Evolutionary conservation across 768 basidiomycete genomes (phyloP).

Genomic region (Cyclocybe aegerita): DNA sequence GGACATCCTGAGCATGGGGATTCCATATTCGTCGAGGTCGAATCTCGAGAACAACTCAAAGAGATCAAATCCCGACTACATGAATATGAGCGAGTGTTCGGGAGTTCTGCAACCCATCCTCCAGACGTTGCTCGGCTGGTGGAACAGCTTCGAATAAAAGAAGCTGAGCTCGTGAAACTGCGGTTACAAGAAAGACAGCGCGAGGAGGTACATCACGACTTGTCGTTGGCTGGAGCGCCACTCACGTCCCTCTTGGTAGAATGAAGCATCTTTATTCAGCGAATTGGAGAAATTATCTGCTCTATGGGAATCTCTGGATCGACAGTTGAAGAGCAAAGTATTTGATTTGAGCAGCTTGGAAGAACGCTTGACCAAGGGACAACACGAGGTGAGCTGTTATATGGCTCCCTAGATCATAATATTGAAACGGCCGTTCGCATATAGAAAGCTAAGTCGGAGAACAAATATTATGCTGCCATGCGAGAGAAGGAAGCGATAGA

Average conservation of each 20-base stretch:
- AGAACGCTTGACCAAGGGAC: conserved; percentile 62
- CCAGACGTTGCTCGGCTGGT: conserved; percentile 53
- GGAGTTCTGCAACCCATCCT: conserved; percentile 46
- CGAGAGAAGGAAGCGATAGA: conserved; percentile 85
- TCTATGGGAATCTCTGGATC: conserved; percentile 84
- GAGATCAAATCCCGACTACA: conserved; percentile 48
- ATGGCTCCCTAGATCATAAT: neutral
- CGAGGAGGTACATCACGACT: conserved; percentile 47
- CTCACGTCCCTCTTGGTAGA: conserved; percentile 36
- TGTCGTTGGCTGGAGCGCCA: neutral
- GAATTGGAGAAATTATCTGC: conserved; percentile 86
- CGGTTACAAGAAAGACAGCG: conserved; percentile 65
- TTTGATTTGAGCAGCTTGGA: conserved; percentile 78
- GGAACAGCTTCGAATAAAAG: conserved; percentile 60
- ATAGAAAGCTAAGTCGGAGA: conserved; percentile 94
- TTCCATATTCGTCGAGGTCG: conserved; percentile 49
- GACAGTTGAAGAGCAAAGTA: conserved; percentile 80
- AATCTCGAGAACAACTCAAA: conserved; percentile 48
- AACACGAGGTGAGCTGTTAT: conserved; percentile 60
- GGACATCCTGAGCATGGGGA: conserved; percentile 54
- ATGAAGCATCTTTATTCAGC: conserved; percentile 73
- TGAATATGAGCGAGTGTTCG: conserved; percentile 64
- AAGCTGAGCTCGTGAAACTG: conserved; percentile 63
- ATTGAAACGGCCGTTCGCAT: neutral
- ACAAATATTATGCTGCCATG: conserved; percentile 91